These are phyloP conservation scores for Yamadazyma sp. DNA, from an alignment of 805 yeast species.

Conservation along the genomic window DNA sequence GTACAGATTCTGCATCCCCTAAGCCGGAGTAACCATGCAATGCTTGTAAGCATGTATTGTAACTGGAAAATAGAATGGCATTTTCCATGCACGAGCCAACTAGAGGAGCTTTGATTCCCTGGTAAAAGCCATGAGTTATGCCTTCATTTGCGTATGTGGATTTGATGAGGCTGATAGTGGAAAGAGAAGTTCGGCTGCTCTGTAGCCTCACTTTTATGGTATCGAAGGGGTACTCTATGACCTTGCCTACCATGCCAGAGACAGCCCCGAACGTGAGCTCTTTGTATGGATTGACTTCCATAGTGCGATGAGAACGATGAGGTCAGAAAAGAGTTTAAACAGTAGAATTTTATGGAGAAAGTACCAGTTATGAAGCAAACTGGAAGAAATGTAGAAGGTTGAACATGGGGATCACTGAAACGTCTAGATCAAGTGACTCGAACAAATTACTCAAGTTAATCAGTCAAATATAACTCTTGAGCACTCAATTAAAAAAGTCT, in stretches of 20 bases:
- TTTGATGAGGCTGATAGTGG: constrained; percentile 65
- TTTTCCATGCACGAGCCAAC: constrained; percentile 90
- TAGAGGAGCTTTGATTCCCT: constrained; percentile 78
- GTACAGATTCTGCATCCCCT: constrained; percentile 14
- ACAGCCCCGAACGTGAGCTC: constrained; percentile 52
- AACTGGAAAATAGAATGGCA: constrained; percentile 73
- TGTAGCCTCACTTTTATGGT: constrained; percentile 87
- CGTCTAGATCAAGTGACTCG: too few species aligned
- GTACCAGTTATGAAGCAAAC: too few species aligned
- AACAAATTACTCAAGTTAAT: too few species aligned
- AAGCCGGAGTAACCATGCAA: constrained; percentile 30
- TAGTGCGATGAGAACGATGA: constrained; percentile 4
- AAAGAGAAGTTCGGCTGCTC: constrained; percentile 45
- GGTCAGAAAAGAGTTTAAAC: too few species aligned
- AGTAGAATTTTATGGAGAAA: too few species aligned
- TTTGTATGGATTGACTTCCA: constrained; percentile 21
- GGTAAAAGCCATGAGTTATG: constrained; percentile 65
- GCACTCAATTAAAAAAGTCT: too few species aligned
- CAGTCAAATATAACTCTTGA: not conserved
- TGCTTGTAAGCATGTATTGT: constrained; percentile 39
- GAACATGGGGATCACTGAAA: too few species aligned
- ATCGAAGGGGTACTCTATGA: constrained; percentile 90
- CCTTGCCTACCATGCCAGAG: constrained; percentile 82
- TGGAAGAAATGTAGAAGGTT: too few species aligned
- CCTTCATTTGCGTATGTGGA: constrained; percentile 72